phyloP scores from a whole-genome alignment of 108 stramenopile species.

The Skeletonema costatum region DNA sequence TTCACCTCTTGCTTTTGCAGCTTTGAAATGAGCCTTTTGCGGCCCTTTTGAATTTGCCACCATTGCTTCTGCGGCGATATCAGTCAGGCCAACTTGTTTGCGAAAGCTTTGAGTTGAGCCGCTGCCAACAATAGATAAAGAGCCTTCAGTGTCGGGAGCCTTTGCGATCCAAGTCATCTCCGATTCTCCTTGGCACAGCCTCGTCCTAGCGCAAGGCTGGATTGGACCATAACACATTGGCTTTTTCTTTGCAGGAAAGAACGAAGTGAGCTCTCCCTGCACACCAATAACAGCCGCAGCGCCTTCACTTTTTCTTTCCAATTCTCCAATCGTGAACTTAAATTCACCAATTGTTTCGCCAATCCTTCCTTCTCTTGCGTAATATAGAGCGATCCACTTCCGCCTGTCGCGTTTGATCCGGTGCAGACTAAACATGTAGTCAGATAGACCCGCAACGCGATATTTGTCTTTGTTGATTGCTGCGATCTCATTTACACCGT shows the following conservation, averaged over 20 bases:
- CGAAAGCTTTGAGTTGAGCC: slow-evolving; percentile 41
- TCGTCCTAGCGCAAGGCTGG: slow-evolving; percentile 26
- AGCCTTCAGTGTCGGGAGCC: background rate
- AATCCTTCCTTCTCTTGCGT: slow-evolving; percentile 50
- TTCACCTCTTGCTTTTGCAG: slow-evolving; percentile 33
- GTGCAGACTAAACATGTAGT: slow-evolving; percentile 52
- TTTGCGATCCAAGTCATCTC: slow-evolving; percentile 9
- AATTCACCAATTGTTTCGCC: slow-evolving; percentile 61
- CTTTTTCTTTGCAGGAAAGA: slow-evolving; percentile 46
- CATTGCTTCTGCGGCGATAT: slow-evolving; percentile 36
- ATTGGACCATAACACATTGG: slow-evolving; percentile 41
- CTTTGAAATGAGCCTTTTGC: slow-evolving; percentile 26
- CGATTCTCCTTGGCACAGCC: slow-evolving; percentile 9
- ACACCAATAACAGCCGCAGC: slow-evolving; percentile 29
- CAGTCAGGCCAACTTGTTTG: slow-evolving; percentile 47
- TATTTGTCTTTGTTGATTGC: slow-evolving; percentile 37
- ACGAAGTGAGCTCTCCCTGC: slow-evolving; percentile 52
- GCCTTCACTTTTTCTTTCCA: slow-evolving; percentile 23
- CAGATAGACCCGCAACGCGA: slow-evolving; percentile 33
- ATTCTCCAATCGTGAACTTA: slow-evolving; percentile 54
- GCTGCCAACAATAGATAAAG: slow-evolving; percentile 28
- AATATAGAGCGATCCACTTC: slow-evolving; percentile 59
- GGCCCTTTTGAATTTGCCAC: slow-evolving; percentile 1
- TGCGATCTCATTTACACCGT: slow-evolving; percentile 47
- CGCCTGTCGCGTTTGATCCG: slow-evolving; percentile 48